Percentiles rank a stretch among this genome's conserved stretches.
These are phyloP conservation scores for Petunia hybrid DNA, from an alignment of 305 asterid species.

Conservation along the genomic window DNA sequence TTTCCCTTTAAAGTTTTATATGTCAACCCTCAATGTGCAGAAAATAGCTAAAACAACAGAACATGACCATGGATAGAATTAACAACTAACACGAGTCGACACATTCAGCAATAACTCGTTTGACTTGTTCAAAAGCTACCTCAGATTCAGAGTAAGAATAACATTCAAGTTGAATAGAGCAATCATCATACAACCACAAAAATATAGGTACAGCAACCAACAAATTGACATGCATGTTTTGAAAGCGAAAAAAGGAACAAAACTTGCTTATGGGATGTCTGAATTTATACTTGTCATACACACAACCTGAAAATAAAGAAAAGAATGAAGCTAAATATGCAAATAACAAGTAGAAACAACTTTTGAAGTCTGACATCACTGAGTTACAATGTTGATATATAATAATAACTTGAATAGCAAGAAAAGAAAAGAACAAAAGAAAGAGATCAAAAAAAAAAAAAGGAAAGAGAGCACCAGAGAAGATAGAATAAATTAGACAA, in stretches of 20 bases:
- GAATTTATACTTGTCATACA: background rate
- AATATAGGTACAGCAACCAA: background rate
- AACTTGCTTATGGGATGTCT: background rate
- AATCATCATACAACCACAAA: conserved; percentile 2
- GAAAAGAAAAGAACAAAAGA: background rate
- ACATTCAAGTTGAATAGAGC: conserved; percentile 17
- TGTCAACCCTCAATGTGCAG: background rate
- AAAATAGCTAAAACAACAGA: background rate
- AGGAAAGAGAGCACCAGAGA: background rate
- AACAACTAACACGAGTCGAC: background rate
- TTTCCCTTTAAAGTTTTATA: background rate
- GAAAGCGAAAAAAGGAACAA: background rate
- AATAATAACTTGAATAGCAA: background rate
- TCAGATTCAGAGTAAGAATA: background rate
- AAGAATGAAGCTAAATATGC: background rate
- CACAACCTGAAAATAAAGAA: conserved; percentile 1
- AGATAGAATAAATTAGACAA: background rate
- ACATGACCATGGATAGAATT: background rate
- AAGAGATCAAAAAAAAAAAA: background rate
- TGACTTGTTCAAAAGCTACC: conserved; percentile 8
- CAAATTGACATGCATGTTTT: conserved; percentile 6
- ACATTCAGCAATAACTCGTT: conserved; percentile 7
- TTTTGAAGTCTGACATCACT: background rate
- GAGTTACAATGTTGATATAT: background rate
- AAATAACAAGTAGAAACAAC: background rate